phyloP scores from a whole-genome alignment of 2,329 filamentous ascomycete genomes.

The Trichoderma oligosporum region DNA sequence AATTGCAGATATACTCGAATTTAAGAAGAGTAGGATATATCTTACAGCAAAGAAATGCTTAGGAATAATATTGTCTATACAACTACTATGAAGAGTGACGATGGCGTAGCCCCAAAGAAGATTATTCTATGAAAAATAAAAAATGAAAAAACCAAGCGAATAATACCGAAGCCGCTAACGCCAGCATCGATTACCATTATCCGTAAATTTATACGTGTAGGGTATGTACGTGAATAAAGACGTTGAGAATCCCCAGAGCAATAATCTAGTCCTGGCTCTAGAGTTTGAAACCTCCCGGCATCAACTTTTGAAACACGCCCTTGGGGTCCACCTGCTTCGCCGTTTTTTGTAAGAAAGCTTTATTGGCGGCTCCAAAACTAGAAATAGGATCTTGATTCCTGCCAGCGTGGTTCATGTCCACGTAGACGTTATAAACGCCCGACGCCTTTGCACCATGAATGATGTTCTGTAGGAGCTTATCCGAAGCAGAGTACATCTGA shows the following conservation, averaged over 20 bases:
- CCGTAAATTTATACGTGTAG: neutral
- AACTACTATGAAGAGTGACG: neutral
- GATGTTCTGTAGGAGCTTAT: neutral
- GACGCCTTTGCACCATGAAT: neutral
- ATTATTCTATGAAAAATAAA: too few relatives aligned
- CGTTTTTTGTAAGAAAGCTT: neutral
- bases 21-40: neutral
- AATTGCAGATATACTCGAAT: neutral
- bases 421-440: constrained; percentile 4
- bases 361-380: constrained; percentile 8
- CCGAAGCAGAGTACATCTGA: neutral
- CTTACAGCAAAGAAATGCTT: neutral
- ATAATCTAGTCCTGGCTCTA: neutral
- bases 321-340: constrained; percentile 14
- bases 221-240: neutral
- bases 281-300: neutral
- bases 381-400: neutral
- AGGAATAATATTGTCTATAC: neutral
- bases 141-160: neutral
- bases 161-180: neutral
- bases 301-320: constrained; percentile 14
- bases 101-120: neutral
- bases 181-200: neutral
- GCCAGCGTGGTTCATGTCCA: constrained; percentile 14
- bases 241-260: too few relatives aligned